Conservation (phyloP, 2,329 filamentous ascomycete genomes). For the Aspergillus neoniger region DNA sequence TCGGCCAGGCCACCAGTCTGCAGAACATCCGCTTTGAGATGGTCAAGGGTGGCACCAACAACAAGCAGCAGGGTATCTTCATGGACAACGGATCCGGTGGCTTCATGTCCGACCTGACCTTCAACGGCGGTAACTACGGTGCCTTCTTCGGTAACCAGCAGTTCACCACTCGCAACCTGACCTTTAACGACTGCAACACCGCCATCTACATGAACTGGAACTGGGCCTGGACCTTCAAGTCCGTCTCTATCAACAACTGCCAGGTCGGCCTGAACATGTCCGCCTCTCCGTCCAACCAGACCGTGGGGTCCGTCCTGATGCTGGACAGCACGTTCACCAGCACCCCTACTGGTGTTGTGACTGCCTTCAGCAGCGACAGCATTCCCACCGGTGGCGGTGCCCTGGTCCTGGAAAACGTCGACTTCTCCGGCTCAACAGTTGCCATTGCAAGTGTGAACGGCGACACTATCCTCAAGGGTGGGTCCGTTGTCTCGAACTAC, state of each 20-base stretch:
- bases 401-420: constrained; percentile 84
- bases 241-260: constrained; percentile 71
- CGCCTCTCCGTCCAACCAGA: constrained; percentile 64
- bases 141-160: constrained; percentile 84
- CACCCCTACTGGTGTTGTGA: constrained; percentile 74
- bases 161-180: constrained; percentile 80
- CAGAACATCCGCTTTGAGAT: constrained; percentile 84
- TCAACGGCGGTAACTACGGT: constrained; percentile 78
- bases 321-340: constrained; percentile 78
- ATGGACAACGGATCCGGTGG: constrained; percentile 85
- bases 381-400: constrained; percentile 73
- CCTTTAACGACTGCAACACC: constrained; percentile 78
- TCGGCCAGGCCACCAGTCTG: constrained; percentile 77
- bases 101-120: constrained; percentile 79
- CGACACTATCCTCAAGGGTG: constrained; percentile 66
- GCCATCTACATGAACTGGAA: constrained; percentile 91
- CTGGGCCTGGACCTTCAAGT: constrained; percentile 83
- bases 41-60: constrained; percentile 65
- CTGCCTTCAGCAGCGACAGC: constrained; percentile 66
- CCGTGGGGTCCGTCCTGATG: constrained; percentile 81
- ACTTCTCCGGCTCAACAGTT: constrained; percentile 69
- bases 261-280: constrained; percentile 79
- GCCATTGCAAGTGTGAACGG: constrained; percentile 65
- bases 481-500: constrained; percentile 69
- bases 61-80: constrained; percentile 75